Evolutionary conservation across 2,329 filamentous ascomycete species (phyloP), one percentile per base, ranked within the genome.

Genomic region (Capronia coronata): DNA sequence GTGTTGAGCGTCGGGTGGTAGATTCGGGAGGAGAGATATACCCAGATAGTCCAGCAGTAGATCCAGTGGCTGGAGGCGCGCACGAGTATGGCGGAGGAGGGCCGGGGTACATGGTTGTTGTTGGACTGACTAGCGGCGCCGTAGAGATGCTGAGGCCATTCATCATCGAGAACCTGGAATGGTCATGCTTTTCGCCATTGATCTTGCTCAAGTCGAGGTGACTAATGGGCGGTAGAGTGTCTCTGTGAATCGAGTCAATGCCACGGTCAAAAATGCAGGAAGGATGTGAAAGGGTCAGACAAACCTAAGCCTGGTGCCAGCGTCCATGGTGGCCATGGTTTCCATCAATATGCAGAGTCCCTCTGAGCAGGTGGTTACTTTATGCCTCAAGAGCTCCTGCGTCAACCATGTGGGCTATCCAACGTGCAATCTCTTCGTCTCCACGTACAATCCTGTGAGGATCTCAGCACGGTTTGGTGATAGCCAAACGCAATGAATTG

Each of bases 21-120:
- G 67, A 64, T 51, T 71, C 67, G n/a, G 70, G 62, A n/a, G 70
- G 68, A 39, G 70, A 72, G 40, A 68, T 64, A 48, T 72, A 71
- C 2, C 67, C 69, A 5, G 66, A 62, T 51, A 63, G 59, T 19
- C 62, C 60, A 22, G 62, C 51, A 16, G 23, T 62, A 14, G 65
- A 62, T 50, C 58, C 66, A 43, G 62, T 59, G 13, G 64, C 56
- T 32, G 69, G 65, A 30, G 66, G 60, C 40, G 67, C 61, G 58
- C 69, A 73, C 34, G 68, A 64, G 56, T 70, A 72, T 2, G 68
- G 66, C 16, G 64, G 64, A 29, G 64, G 63, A 9, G 66, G 65
- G 7, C 66, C 54, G 51, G 72, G 71, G 64, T 71, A 70, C 52
- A 64, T 64, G 19, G 64, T 58, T n/a, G 48, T 40, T 19, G 66